Evolutionary conservation across 192 early-diverging fungal genomes (phyloP).

Genomic region (Fimicolochytrium jonesii): DNA sequence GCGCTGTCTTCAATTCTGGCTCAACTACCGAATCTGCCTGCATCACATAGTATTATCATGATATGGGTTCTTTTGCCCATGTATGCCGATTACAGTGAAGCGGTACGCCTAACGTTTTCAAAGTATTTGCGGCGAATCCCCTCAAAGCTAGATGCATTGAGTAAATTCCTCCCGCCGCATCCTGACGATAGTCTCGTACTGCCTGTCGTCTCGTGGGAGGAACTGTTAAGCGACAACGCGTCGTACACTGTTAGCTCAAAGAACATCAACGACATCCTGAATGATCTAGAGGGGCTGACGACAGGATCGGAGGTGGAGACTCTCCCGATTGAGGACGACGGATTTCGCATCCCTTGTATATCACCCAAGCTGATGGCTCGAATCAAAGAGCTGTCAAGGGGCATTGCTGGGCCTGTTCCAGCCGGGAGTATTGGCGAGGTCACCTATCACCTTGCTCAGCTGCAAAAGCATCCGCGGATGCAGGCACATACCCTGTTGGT

Average conservation of each 20-base stretch:
- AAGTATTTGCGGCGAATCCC: constrained; percentile 41
- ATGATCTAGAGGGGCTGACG: constrained; percentile 27
- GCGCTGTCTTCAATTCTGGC: constrained; percentile 35
- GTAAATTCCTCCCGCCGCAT: constrained; percentile 40
- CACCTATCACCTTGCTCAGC: constrained; percentile 42
- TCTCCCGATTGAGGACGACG: constrained; percentile 46
- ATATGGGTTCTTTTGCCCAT: constrained; percentile 50
- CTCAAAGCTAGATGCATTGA: constrained; percentile 27
- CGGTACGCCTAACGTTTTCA: constrained; percentile 42
- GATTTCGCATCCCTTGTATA: constrained; percentile 48
- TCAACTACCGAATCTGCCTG: constrained; percentile 30
- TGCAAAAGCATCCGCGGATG: constrained; percentile 27
- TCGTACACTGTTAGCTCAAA: constrained; percentile 33
- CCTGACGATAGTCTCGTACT: constrained; percentile 45
- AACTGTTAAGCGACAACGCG: constrained; percentile 40
- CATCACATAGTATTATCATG: constrained; percentile 26
- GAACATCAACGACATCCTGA: constrained; percentile 39
- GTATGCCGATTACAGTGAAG: constrained; percentile 45
- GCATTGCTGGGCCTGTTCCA: constrained; percentile 30
- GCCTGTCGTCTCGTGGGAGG: constrained; percentile 46
- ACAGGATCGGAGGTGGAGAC: constrained; percentile 9
- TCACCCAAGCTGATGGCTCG: constrained; percentile 47
- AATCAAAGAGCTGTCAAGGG: constrained; percentile 41
- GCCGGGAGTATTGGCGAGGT: constrained; percentile 34
- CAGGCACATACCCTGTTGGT: constrained; percentile 38